phyloP scores from a whole-genome alignment of 2,329 filamentous ascomycete genomes.

The Juglanconis sp. region DNA sequence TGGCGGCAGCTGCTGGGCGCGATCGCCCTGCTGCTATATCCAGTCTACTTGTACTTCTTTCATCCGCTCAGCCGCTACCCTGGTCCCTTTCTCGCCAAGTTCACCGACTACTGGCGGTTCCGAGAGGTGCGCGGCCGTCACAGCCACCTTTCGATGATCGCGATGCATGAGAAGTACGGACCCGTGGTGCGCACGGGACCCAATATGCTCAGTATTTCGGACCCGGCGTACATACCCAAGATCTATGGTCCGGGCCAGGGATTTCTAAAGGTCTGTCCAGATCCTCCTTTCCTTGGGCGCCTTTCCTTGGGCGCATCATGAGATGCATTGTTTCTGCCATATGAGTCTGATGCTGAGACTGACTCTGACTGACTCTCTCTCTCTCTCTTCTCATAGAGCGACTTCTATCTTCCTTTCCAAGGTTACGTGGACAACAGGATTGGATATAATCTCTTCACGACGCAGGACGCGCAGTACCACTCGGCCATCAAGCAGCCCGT shows the following conservation, averaged over 20 bases:
- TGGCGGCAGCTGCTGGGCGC: no score
- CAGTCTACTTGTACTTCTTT: not conserved
- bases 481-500: conserved; percentile 6
- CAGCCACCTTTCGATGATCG: not conserved
- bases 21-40: not conserved
- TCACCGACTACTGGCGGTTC: not conserved
- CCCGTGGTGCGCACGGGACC: not conserved
- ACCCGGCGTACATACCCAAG: not conserved
- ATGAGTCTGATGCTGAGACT: not conserved
- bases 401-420: conserved; percentile 6
- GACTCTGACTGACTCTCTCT: not conserved
- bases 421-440: conserved; percentile 6
- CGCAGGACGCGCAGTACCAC: conserved; percentile 6
- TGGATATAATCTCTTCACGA: conserved; percentile 10
- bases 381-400: not conserved
- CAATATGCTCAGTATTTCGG: not conserved
- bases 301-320: no score
- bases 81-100: not conserved
- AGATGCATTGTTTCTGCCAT: no score
- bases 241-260: not conserved
- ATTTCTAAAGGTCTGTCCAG: not conserved
- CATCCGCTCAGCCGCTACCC: not conserved
- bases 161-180: not conserved
- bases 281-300: no score
- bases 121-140: not conserved